These are phyloP conservation scores for Acacia melanoxylon DNA, from an alignment of 306 rosid genomes.

Conservation along the genomic window DNA sequence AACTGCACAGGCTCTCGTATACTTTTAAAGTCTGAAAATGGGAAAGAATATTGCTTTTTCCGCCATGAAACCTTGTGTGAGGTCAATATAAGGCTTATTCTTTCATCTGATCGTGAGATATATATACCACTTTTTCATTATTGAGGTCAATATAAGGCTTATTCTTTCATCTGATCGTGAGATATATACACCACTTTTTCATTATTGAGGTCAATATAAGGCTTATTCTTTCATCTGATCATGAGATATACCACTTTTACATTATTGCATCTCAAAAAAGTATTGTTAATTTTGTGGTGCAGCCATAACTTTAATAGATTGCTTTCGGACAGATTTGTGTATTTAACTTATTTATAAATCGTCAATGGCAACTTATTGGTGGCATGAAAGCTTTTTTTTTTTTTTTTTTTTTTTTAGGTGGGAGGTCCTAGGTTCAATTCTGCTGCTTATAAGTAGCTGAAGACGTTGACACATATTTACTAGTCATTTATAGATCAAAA, in stretches of 20 bases:
- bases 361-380: too few species aligned
- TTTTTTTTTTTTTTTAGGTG: too few species aligned
- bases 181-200: not conserved
- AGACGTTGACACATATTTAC: too few species aligned
- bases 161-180: not conserved
- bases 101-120: too few species aligned
- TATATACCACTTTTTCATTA: too few species aligned
- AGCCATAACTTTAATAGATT: not conserved
- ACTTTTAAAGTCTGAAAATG: not conserved
- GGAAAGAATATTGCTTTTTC: slow-evolving; percentile 39
- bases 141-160: not conserved
- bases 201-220: not conserved
- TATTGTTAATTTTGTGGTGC: slow-evolving; percentile 9
- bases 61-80: slow-evolving; percentile 14
- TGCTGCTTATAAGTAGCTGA: too few species aligned
- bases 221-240: not conserved
- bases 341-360: not conserved
- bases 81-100: too few species aligned
- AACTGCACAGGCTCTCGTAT: slow-evolving; percentile 23
- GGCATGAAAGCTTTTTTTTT: too few species aligned
- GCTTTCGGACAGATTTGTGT: too few species aligned
- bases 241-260: not conserved
- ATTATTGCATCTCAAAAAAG: not conserved
- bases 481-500: too few species aligned
- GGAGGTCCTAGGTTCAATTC: too few species aligned